phyloP scores from a whole-genome alignment of 1,139 yeast genomes.

The Nadsonia starkeyi-henricii region DNA sequence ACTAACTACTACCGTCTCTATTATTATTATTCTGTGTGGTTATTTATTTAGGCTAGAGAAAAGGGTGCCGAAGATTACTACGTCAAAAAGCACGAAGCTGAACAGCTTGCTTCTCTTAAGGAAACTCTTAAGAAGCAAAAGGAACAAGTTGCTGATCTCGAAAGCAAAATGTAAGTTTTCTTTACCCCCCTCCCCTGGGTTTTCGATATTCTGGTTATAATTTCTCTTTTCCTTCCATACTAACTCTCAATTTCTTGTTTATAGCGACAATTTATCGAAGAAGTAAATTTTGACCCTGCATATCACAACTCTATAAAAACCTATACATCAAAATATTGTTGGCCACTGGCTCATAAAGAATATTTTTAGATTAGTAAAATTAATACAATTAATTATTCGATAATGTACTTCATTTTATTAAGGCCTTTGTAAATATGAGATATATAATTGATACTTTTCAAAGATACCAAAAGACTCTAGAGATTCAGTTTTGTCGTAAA shows the following conservation, averaged over 20 bases:
- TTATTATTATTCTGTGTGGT: not conserved
- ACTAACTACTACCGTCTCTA: no score
- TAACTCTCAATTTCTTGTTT: not conserved
- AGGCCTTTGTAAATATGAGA: no score
- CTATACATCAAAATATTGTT: not conserved
- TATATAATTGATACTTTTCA: no score
- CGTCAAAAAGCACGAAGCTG: constrained; percentile 50
- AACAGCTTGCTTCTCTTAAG: constrained; percentile 40
- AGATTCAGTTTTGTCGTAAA: no score
- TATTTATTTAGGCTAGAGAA: constrained; percentile 39
- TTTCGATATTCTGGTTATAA: not conserved
- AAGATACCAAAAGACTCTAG: no score
- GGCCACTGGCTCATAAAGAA: no score
- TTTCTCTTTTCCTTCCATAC: no score
- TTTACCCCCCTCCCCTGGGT: not conserved
- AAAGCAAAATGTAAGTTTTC: constrained; percentile 16
- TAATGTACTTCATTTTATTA: no score
- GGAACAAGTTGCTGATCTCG: constrained; percentile 23
- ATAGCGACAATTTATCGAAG: not conserved
- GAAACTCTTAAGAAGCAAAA: constrained; percentile 32
- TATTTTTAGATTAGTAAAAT: no score
- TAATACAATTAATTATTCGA: no score
- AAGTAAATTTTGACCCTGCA: not conserved
- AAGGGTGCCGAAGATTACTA: constrained; percentile 56
- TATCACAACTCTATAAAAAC: not conserved